These are phyloP conservation scores for Aspergillus carbonarius DNA, from an alignment of 2,329 filamentous ascomycete genomes.

Conservation along the genomic window DNA sequence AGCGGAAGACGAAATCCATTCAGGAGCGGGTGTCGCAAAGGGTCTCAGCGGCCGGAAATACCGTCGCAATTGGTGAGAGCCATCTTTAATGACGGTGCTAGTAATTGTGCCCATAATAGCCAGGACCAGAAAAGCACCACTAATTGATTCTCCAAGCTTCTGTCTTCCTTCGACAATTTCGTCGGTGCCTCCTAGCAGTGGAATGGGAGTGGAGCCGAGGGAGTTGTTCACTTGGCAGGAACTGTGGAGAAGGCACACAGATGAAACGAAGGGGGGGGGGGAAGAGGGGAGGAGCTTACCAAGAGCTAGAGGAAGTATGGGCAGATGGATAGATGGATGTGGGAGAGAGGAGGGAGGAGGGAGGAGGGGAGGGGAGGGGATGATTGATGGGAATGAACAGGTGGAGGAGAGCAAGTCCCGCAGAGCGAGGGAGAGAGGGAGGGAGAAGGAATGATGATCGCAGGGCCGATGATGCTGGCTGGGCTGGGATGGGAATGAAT, in stretches of 20 bases:
- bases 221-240: slow-evolving; percentile 26
- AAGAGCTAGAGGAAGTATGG: slow-evolving; percentile 4
- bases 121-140: neutral
- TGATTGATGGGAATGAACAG: slow-evolving; percentile 1
- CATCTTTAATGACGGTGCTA: neutral
- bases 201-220: slow-evolving; percentile 29
- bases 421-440: slow-evolving; percentile 1
- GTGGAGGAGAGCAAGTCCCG: slow-evolving; percentile 3
- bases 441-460: neutral
- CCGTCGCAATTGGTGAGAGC: neutral
- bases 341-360: neutral
- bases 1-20: slow-evolving; percentile 3
- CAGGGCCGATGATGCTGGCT: neutral
- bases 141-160: neutral
- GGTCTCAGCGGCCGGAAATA: neutral
- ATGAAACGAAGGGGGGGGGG: slow-evolving; percentile 15
- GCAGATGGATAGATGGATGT: neutral
- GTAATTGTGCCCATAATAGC: neutral
- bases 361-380: neutral
- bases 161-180: neutral
- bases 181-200: slow-evolving; percentile 25
- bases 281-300: slow-evolving; percentile 15
- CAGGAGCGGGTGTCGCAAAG: slow-evolving; percentile 4
- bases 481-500: neutral
- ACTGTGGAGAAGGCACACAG: slow-evolving; percentile 28